Evolutionary conservation across 768 basidiomycete genomes (phyloP).

Genomic region (Suillus hirtellus): DNA sequence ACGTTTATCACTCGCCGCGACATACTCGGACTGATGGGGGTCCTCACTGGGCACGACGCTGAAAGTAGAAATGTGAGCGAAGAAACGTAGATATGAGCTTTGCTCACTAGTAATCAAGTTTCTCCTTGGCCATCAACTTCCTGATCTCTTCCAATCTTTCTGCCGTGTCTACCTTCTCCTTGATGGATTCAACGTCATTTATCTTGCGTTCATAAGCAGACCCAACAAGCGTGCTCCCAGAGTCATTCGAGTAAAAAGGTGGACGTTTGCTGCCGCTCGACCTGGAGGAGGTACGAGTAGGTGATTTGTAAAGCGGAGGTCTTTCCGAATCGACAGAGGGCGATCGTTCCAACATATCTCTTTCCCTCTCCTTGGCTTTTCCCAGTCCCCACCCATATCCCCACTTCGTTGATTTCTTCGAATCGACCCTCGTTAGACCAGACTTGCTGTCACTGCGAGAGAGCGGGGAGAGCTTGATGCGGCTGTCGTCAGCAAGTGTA

Average conservation of each 20-base stretch:
- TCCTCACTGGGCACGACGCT: conserved; percentile 81
- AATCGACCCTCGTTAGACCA: conserved; percentile 55
- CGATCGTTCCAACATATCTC: conserved; percentile 34
- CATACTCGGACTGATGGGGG: conserved; percentile 83
- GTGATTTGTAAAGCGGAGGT: conserved; percentile 31
- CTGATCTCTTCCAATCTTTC: conserved; percentile 63
- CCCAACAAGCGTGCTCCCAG: conserved; percentile 72
- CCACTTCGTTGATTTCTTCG: conserved; percentile 58
- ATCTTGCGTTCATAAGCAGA: conserved; percentile 72
- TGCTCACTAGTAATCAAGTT: conserved; percentile 75
- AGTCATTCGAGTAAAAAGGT: conserved; percentile 54
- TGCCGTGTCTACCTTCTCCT: conserved; percentile 55
- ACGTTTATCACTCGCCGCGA: conserved; percentile 73
- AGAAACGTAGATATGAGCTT: conserved; percentile 8
- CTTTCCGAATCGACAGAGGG: conserved; percentile 39
- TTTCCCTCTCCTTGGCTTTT: conserved; percentile 49
- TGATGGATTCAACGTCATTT: conserved; percentile 57
- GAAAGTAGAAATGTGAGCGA: conserved; percentile 16
- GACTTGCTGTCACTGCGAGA: conserved; percentile 33
- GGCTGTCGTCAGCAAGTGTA: conserved; percentile 34
- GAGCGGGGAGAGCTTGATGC: conserved; percentile 45
- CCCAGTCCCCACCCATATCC: conserved; percentile 76
- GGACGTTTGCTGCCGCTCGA: conserved; percentile 44
- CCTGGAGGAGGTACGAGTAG: conserved; percentile 40
- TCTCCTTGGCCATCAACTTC: conserved; percentile 64